Evolutionary conservation across 1,284 basidiomycete genomes (phyloP).

Genomic region (Trichosporon coremiiforme): DNA sequence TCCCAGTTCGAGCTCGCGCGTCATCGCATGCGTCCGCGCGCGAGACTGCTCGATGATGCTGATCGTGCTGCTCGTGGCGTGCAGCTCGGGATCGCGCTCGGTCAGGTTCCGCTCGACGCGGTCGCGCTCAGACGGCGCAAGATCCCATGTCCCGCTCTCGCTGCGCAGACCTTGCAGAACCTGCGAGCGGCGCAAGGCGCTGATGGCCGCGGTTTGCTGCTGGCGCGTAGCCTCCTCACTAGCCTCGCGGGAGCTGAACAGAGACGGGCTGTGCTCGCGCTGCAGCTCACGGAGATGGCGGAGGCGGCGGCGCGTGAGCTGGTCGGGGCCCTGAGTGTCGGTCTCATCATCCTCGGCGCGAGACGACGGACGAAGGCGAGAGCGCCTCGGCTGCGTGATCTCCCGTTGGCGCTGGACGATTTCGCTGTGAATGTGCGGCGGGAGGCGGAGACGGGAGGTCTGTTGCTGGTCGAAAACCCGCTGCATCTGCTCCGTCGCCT

Average conservation of each 20-base stretch:
- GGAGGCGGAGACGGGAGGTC: not conserved
- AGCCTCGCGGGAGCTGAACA: not conserved
- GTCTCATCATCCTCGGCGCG: not conserved
- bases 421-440: not conserved
- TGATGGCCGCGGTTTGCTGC: not conserved
- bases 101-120: not conserved
- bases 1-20: constrained; percentile 13
- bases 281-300: constrained; percentile 1
- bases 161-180: not conserved
- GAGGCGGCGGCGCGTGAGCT: not conserved
- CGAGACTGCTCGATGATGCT: constrained; percentile 23
- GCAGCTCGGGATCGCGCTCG: not conserved
- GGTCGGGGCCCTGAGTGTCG: not conserved
- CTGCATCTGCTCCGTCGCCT: not conserved
- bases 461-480: not conserved
- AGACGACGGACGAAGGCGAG: not conserved
- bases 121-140: not conserved
- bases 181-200: not conserved
- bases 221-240: not conserved
- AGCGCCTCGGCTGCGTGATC: not conserved
- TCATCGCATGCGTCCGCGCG: constrained; percentile 16
- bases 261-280: not conserved
- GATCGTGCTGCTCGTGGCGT: not conserved
- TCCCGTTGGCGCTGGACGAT: not conserved
- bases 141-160: not conserved